Evolutionary conservation across 2,329 filamentous ascomycete species (phyloP), one percentile per base, ranked within the genome.

Genomic region (Phyllosticta paracitricarpa): DNA sequence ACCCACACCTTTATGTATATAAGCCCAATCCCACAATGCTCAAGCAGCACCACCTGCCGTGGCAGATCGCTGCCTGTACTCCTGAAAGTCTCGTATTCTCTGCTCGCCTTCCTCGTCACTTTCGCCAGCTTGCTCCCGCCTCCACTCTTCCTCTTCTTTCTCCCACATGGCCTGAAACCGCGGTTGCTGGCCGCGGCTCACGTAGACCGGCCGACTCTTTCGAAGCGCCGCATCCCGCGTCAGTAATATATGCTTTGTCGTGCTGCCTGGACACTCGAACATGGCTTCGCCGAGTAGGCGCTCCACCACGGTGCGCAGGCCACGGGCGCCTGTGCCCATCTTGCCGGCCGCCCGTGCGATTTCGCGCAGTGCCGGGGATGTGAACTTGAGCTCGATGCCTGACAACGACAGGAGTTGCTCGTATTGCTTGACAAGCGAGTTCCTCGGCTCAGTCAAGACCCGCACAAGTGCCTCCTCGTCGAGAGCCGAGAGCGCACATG

Each of bases 371-470:
- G 93, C 89, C 6, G 85, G 84, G 3, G 84, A 87, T 0, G 93
- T 97, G 75, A 97, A 95, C 65, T 84, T 85, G 2, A 99, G 79
- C 56, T 89, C 87, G 60, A 89, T 84, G 40, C 82, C 82, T 1
- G 88, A 91, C 0, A 94, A 88, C 61, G 88, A 84, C 70, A 97
- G 97, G 1, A 97, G 84, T 2, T 91, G 87, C 19, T 87, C 89
- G 73, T 97, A 97, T 75, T 99, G 94, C 55, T 87, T 85, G 2
- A 96, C 81, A 0, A 99, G 82, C 59, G 87, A 90, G 76, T 97
- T 96, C 62, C 89, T 86, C 0, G 94, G 94, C 72, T 97, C 93
- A 0, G 91, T 97, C 51, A 99, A 81, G 64, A 99, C 94, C 58
- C 92, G 86, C 58, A 93, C 85, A 12, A 99, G 84, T 63, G 85